A percentile compares a stretch with the other conserved stretches of the same genome.
These are phyloP conservation scores for Pseudogymnoascus sp. DNA, from an alignment of 2,329 filamentous ascomycete species.

Conservation along the genomic window DNA sequence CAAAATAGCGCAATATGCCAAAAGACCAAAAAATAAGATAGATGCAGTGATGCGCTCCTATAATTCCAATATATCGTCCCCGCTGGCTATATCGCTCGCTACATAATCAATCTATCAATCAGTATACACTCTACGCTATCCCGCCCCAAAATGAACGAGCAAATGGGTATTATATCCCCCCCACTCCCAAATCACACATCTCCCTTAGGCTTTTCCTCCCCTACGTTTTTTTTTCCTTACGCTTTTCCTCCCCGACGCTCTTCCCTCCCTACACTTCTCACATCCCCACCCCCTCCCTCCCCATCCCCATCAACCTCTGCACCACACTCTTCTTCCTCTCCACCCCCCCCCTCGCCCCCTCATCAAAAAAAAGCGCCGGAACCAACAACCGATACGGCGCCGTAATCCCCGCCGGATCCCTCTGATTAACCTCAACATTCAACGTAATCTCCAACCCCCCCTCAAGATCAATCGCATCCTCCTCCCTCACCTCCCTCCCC, in stretches of 20 bases:
- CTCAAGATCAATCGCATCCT: slow-evolving; percentile 62
- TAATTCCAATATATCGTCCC: neutral
- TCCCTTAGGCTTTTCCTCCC: neutral
- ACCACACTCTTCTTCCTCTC: slow-evolving; percentile 1
- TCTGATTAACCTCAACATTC: slow-evolving; percentile 80
- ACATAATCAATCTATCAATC: slow-evolving; percentile 5
- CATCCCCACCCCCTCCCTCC: neutral
- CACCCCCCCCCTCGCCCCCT: neutral
- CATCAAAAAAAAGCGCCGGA: slow-evolving; percentile 35
- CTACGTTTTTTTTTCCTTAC: no score
- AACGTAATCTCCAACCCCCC: slow-evolving; percentile 78
- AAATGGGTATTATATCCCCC: slow-evolving; percentile 8
- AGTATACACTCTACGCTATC: slow-evolving; percentile 6
- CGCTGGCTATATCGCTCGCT: neutral
- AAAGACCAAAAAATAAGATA: neutral
- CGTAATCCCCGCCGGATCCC: slow-evolving; percentile 81
- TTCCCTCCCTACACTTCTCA: neutral
- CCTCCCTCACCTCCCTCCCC: slow-evolving; percentile 33
- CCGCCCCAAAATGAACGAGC: neutral
- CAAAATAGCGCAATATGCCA: neutral
- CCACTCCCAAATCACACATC: neutral
- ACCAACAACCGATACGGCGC: slow-evolving; percentile 80
- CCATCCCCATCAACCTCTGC: slow-evolving; percentile 1
- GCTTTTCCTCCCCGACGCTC: neutral
- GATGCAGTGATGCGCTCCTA: slow-evolving; percentile 1